These are phyloP conservation scores for Pneumocystis jirovecii DNA, from an alignment of 1,139 yeast species.

Conservation along the genomic window DNA sequence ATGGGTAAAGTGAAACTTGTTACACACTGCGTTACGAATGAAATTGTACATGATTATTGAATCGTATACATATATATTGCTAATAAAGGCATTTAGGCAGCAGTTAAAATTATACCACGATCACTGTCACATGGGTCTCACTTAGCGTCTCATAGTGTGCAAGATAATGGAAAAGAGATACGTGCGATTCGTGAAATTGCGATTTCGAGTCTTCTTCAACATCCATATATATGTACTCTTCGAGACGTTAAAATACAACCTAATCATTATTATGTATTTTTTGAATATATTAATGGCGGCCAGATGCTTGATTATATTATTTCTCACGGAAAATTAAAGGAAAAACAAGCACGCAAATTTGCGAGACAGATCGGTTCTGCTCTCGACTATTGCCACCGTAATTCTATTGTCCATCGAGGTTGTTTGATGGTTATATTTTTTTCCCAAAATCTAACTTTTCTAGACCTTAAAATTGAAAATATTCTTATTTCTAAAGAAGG, in stretches of 20 bases:
- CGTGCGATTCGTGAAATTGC: constrained; percentile 93
- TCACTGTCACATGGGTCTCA: constrained; percentile 4
- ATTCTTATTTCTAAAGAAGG: constrained; percentile 89
- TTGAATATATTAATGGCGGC: constrained; percentile 94
- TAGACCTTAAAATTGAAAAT: constrained; percentile 85
- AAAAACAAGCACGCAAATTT: constrained; percentile 84
- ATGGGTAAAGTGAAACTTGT: constrained; percentile 98
- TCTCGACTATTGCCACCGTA: constrained; percentile 78
- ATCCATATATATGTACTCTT: constrained; percentile 81
- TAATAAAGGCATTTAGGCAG: constrained; percentile 6
- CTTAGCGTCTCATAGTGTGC: constrained; percentile 19
- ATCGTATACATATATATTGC: not conserved
- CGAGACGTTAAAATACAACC: constrained; percentile 95
- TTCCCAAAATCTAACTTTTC: not conserved
- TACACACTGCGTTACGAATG: constrained; percentile 64
- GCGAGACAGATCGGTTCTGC: constrained; percentile 96
- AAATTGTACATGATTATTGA: constrained; percentile 30
- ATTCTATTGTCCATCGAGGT: constrained; percentile 78
- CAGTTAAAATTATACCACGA: constrained; percentile 30
- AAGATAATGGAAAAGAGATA: constrained; percentile 51
- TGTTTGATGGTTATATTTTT: not conserved
- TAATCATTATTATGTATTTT: constrained; percentile 89
- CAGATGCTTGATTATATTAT: constrained; percentile 96
- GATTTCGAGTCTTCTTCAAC: constrained; percentile 73
- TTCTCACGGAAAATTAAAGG: constrained; percentile 88